Evolutionary conservation across 1,284 basidiomycete species (phyloP).

Genomic region (Rhodotorula glutinis): DNA sequence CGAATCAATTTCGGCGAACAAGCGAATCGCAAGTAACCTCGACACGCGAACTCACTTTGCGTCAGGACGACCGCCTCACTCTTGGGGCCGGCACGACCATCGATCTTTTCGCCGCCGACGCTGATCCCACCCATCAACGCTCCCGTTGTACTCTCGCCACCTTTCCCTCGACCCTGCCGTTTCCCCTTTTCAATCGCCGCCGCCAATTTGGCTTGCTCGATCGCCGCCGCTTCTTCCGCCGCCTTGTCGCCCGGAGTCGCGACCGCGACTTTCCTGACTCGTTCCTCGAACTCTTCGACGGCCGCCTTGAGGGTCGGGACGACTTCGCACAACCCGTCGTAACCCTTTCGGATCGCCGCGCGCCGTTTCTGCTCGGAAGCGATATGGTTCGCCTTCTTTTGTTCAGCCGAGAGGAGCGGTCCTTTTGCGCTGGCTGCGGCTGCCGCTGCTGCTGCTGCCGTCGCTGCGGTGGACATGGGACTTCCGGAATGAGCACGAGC

Average conservation of each 20-base stretch:
- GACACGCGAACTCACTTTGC: slow-evolving; percentile 80
- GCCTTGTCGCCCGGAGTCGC: slow-evolving; percentile 59
- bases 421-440: background rate
- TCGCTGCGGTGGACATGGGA: background rate
- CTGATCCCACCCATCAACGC: slow-evolving; percentile 42
- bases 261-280: slow-evolving; percentile 57
- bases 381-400: slow-evolving; percentile 90
- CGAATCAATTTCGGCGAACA: too few species aligned
- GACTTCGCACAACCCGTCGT: slow-evolving; percentile 73
- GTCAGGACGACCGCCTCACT: slow-evolving; percentile 79
- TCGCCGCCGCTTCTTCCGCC: slow-evolving; percentile 1
- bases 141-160: slow-evolving; percentile 22
- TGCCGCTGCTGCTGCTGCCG: background rate
- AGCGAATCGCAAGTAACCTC: too few species aligned
- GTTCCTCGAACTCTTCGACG: slow-evolving; percentile 49
- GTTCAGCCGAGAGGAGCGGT: slow-evolving; percentile 68
- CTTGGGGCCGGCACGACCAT: slow-evolving; percentile 74
- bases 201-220: too few species aligned
- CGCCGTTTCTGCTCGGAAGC: slow-evolving; percentile 86
- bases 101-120: slow-evolving; percentile 60
- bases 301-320: slow-evolving; percentile 75
- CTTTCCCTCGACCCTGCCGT: slow-evolving; percentile 1
- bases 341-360: slow-evolving; percentile 82
- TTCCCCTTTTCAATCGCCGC: background rate
- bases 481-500: background rate